Base-by-base conservation (phyloP, 345 rosid genomes). In the Aquilaria sinensis region DNA sequence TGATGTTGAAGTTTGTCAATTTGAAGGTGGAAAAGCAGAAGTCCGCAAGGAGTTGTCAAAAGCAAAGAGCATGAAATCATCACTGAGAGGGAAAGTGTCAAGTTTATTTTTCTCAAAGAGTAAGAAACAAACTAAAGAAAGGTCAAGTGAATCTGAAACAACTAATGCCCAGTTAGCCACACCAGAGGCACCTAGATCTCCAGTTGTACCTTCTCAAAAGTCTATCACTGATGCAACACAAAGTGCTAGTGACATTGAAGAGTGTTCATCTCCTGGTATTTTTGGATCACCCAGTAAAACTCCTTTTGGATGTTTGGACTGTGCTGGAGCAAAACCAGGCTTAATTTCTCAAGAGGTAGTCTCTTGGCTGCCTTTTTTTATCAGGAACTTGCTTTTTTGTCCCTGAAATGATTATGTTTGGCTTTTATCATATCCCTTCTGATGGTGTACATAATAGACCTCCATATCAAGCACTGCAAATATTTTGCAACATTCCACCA, bases 91-190 rank as follows among this genome's bases (percentile, higher is more conserved):
- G 74, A 89, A 79, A 69, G 90, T 91, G 63, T 84, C 99, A 30
- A 80, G 81, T 74, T 76, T 95, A 70, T 87, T 95, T 75, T 91
- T 87, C 78, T 87, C 86, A 6, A 82, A 71, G 69, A 85, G 63
- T 67, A 91, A 84, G 81, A 90, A 79, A 77, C 41, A 81, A 43
- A 82, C 51, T 70, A 79, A 82, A 79, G 96, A 80, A 63, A 82
- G 80, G 63, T 62, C 66, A 32, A 54, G 52, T 46, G 78, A 61
- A 56, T 68, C 75, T 71, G 83, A 70, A 65, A 59, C 66, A 2
- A 64, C 51, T 53, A 78, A 75, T 57, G 80, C 69, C 60, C 77
- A 61, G 46, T 67, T 73, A 70, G 62, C 61, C 50, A 37, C 68
- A 63, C 65, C 67, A 52, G 84, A 73, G 59, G 49, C 73, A 43